phyloP scores from a whole-genome alignment of 2,329 filamentous ascomycete species.

The Trichophyton schoenleinii region DNA sequence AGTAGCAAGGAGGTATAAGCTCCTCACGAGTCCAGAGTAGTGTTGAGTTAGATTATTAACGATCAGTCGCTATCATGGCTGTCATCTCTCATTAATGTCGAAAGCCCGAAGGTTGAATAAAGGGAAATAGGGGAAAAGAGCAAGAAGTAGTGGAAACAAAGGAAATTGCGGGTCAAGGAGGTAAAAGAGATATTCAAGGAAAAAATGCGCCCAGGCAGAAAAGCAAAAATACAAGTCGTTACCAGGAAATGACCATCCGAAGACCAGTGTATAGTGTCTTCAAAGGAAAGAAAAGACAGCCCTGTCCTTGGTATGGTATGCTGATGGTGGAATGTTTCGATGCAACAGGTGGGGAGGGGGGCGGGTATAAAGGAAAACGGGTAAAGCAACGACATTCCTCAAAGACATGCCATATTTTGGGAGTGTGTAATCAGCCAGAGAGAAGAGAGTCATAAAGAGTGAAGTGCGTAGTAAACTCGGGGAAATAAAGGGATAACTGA shows the following conservation, averaged over 20 bases:
- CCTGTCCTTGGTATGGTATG: background rate
- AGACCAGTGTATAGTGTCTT: background rate
- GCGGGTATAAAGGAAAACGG: background rate
- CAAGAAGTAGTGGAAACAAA: background rate
- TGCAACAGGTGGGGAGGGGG: background rate
- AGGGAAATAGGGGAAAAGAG: background rate
- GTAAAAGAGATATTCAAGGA: background rate
- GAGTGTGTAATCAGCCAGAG: background rate
- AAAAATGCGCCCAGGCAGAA: background rate
- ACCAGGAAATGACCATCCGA: background rate
- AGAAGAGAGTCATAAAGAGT: background rate
- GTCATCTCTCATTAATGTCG: slow-evolving; percentile 2
- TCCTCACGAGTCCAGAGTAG: background rate
- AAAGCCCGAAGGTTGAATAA: background rate
- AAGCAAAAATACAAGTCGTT: slow-evolving; percentile 1
- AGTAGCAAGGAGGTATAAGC: background rate
- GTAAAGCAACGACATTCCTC: background rate
- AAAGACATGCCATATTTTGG: background rate
- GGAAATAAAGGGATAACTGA: background rate
- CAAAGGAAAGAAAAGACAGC: no score
- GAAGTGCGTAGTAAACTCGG: background rate
- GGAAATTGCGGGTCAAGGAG: background rate
- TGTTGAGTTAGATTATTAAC: slow-evolving; percentile 1
- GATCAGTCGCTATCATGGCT: slow-evolving; percentile 1
- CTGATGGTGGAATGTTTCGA: background rate